Evolutionary conservation across 2,329 filamentous ascomycete species (phyloP).

Genomic region (Trichoderma sp.): DNA sequence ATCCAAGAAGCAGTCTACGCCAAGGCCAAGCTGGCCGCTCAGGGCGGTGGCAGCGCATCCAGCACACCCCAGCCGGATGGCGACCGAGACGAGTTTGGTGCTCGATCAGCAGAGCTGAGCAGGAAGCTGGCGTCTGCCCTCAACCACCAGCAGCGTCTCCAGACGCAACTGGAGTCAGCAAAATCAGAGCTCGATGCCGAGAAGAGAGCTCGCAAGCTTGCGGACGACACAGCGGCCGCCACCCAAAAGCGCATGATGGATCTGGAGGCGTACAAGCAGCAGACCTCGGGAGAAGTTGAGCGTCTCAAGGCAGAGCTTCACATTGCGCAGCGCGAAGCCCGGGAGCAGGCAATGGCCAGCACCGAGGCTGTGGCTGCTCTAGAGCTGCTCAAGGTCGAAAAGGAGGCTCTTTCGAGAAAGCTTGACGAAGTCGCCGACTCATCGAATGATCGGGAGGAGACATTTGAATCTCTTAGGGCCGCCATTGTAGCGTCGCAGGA

Average conservation of each 20-base stretch:
- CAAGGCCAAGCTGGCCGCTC: conserved; percentile 86
- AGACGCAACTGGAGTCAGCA: conserved; percentile 70
- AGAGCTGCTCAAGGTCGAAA: conserved; percentile 81
- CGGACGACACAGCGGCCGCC: conserved; percentile 83
- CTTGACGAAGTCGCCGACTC: conserved; percentile 68
- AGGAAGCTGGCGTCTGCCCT: conserved; percentile 82
- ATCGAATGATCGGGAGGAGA: conserved; percentile 68
- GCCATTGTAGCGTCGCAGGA: conserved; percentile 79
- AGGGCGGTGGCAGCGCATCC: conserved; percentile 64
- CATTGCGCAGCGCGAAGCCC: conserved; percentile 71
- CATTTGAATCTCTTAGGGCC: conserved; percentile 73
- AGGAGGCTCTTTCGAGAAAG: conserved; percentile 71
- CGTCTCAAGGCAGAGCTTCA: conserved; percentile 84
- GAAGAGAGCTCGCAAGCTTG: conserved; percentile 75
- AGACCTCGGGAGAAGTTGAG: conserved; percentile 82
- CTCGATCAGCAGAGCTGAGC: conserved; percentile 67
- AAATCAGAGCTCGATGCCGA: conserved; percentile 77
- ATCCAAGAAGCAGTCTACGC: conserved; percentile 93
- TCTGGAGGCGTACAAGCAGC: conserved; percentile 80
- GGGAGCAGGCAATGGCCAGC: conserved; percentile 78
- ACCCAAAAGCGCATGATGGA: conserved; percentile 82
- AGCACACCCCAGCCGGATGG: conserved; percentile 62
- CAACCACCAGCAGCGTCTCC: conserved; percentile 77
- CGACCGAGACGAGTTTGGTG: conserved; percentile 61
- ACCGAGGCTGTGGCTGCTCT: conserved; percentile 75